Evolutionary conservation across 2,329 filamentous ascomycete genomes (phyloP), one percentile per base, ranked within the genome.

Genomic region (Xylariomycetidae sp.): DNA sequence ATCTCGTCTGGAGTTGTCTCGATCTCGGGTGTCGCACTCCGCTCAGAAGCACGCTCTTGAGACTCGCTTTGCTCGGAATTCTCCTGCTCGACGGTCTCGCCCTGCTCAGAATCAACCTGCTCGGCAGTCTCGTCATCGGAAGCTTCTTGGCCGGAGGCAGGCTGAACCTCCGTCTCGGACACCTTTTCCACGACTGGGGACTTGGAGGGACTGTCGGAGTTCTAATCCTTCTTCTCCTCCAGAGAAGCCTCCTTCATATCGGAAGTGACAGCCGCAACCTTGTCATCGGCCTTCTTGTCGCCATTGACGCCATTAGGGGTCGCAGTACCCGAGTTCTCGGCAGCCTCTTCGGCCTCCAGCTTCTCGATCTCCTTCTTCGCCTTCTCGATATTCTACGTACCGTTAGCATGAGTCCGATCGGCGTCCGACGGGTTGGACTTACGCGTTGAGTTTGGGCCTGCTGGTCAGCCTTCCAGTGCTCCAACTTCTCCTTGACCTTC

Each of bases 311-410:
- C 61, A 48, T 65, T 70, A 47, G 59, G 56, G 23, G 56, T 64
- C n/a, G 57, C 49, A n/a, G 64, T 52, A 46, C 59, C 63, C 42
- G 61, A 63, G 43, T 63, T 63, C 44, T 70, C 70, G 41, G 62
- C 67, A 34, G 67, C 62, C 52, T 76, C 74, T 44, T 74, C 69
- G 35, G 80, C 79, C 58, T 95, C 90, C 35, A 96, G 76, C 48
- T 81, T 80, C 58, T 89, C 86, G 43, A 98, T 93, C 63, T 95
- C 88, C 64, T 90, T 90, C 71, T 95, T 84, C 41, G 92, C 92
- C 65, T 95, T 95, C 44, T 87, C 85, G 41, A 96, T 82, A 72
- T 98, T 98, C 92, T 96, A 53, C 18, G 25, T 17, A 24, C 19
- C 6, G 40, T 65, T 54, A 65, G 54, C 38, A 47, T 38, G 31